Conservation (phyloP, 352 stramenopile genomes). For the Phytophthora pluvialis region DNA sequence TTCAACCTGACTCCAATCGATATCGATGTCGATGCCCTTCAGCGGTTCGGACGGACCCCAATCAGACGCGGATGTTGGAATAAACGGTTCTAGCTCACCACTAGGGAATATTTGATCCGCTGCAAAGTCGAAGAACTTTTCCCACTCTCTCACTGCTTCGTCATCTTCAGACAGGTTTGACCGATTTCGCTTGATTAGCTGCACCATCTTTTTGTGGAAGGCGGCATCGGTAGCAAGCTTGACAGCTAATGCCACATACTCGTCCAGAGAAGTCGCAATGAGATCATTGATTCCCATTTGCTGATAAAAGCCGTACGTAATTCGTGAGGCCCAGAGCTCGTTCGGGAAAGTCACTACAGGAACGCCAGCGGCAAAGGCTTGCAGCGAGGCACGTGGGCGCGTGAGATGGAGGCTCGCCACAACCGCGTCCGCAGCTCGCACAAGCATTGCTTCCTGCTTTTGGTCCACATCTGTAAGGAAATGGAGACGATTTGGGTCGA, state of each 20-base stretch:
- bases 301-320: constrained; percentile 71
- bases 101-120: constrained; percentile 35
- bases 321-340: constrained; percentile 64
- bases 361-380: constrained; percentile 65
- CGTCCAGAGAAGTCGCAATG: constrained; percentile 47
- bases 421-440: constrained; percentile 63
- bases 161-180: constrained; percentile 50
- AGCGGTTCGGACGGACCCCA: constrained; percentile 7
- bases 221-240: constrained; percentile 50
- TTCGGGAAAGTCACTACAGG: constrained; percentile 70
- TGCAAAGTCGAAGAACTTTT: constrained; percentile 74
- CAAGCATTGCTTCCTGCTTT: constrained; percentile 58
- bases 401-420: constrained; percentile 66
- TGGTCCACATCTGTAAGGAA: constrained; percentile 69
- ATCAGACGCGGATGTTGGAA: constrained; percentile 1
- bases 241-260: constrained; percentile 63
- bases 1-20: constrained; percentile 15
- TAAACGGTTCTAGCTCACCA: constrained; percentile 15
- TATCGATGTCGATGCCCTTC: constrained; percentile 8
- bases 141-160: constrained; percentile 67
- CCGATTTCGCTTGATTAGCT: constrained; percentile 48
- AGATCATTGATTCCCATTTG: constrained; percentile 68
- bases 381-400: constrained; percentile 50
- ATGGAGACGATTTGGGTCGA: constrained; percentile 44
- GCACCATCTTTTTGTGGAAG: constrained; percentile 57